Base-by-base conservation (phyloP, 2,329 filamentous ascomycete genomes). In the Pezicula neosporulosa region DNA sequence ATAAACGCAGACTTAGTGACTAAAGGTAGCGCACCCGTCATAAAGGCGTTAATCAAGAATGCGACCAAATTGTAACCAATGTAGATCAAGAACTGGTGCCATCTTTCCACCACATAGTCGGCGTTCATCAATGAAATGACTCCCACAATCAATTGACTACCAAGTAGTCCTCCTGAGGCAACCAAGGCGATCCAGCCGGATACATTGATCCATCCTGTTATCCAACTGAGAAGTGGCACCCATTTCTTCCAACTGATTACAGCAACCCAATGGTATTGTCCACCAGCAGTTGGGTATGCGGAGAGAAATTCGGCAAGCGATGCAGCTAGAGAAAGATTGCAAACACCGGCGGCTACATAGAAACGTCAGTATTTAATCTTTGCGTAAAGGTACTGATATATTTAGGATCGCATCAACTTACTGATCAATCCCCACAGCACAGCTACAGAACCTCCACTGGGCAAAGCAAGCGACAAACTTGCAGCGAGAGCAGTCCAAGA, bases 361-460 rank as follows among this genome's bases (percentile, higher is more conserved):
- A 73, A 1, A 77, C 76, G 15, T 77, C 76, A 36, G 74, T 30
- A 30, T 30, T 30, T 30, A 30, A 4, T 30, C 28, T 70, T 70
- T 8, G 77, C 72, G 6, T 76, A 77, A 21, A 78, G 70, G 48
- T 75, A 24, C 19, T 38, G 5, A 5, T 18, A 35, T 15, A 3
- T 30, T 30, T n/a, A n/a, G n/a, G n/a, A n/a, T n/a, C 8, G 8
- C 28, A 30, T 41, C 28, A 9, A 53, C 57, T 76, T 49, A 81
- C 71, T 4, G 75, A 77, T 47, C 74, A 86, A 68, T 3, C 87
- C 88, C 87, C 88, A 92, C 52, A 92, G 78, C 38, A 91, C 85
- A 52, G 84, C 79, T 7, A 80, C 82, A 18, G 84, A 79, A 0
- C 89, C 89, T 39, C 89, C 89, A 13, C 82, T 86, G 1, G 87